Evolutionary conservation across 2,329 filamentous ascomycete species (phyloP).

Genomic region (Graphiopsis chlorocephala): DNA sequence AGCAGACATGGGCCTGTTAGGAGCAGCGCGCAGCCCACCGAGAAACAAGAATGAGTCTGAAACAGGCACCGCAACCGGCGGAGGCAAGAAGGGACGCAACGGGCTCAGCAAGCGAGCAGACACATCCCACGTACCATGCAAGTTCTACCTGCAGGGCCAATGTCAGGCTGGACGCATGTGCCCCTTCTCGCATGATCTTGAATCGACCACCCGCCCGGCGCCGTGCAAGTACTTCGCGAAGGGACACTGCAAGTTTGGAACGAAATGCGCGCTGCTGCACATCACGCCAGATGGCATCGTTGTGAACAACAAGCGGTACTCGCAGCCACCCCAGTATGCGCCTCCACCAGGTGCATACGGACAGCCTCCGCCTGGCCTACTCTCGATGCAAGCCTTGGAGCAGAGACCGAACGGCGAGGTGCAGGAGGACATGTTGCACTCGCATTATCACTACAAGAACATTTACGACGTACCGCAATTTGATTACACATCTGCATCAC

Average conservation of each 20-base stretch:
- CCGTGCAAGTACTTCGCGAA: slow-evolving; percentile 99
- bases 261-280: slow-evolving; percentile 95
- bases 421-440: slow-evolving; percentile 28
- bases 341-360: slow-evolving; percentile 22
- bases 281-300: slow-evolving; percentile 89
- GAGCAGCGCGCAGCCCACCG: slow-evolving; percentile 43
- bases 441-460: slow-evolving; percentile 28
- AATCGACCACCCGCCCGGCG: slow-evolving; percentile 77
- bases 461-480: slow-evolving; percentile 39
- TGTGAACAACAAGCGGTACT: slow-evolving; percentile 72
- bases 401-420: slow-evolving; percentile 25
- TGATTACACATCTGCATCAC: slow-evolving; percentile 57
- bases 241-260: slow-evolving; percentile 99
- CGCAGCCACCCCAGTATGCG: slow-evolving; percentile 19
- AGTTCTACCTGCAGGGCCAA: slow-evolving; percentile 95
- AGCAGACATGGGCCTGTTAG: slow-evolving; percentile 30
- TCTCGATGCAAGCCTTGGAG: slow-evolving; percentile 37
- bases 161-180: slow-evolving; percentile 96
- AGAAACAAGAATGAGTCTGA: slow-evolving; percentile 47
- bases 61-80: not conserved
- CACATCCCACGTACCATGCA: slow-evolving; percentile 96
- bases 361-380: slow-evolving; percentile 32
- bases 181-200: slow-evolving; percentile 92
- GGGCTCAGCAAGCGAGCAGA: slow-evolving; percentile 53
- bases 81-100: slow-evolving; percentile 9